A percentile compares a stretch with the other conserved stretches of the same genome.
phyloP scores from a whole-genome alignment of 192 early-diverging fungal genomes.

The Podila horticola region DNA sequence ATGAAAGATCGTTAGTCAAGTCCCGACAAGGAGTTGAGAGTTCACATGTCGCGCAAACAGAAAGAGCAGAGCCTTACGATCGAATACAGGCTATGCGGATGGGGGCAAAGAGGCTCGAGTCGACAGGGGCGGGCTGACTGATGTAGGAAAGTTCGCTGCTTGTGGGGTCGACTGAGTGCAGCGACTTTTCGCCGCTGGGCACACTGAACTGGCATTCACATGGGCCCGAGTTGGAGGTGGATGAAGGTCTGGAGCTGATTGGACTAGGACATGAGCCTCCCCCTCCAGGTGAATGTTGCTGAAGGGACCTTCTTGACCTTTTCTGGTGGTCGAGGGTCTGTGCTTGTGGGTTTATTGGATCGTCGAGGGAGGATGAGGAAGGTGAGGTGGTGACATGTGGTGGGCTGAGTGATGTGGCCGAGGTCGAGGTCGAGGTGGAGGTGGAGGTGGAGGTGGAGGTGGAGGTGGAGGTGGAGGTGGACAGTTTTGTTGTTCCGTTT shows the following conservation, averaged over 20 bases:
- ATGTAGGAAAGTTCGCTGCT: constrained; percentile 43
- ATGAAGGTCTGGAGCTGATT: constrained; percentile 14
- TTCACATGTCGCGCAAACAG: constrained; percentile 6
- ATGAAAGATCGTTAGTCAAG: no score
- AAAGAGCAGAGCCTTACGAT: constrained; percentile 24
- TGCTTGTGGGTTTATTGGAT: background rate
- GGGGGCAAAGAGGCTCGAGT: constrained; percentile 44
- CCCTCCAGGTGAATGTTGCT: constrained; percentile 18
- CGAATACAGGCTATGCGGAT: constrained; percentile 50
- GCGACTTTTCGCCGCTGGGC: constrained; percentile 39
- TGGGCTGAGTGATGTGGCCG: background rate
- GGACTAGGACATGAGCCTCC: constrained; percentile 2
- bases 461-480: background rate
- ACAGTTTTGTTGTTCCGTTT: background rate
- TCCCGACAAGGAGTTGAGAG: no score
- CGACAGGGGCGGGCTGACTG: constrained; percentile 42
- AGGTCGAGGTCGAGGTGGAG: background rate
- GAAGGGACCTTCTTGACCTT: constrained; percentile 27
- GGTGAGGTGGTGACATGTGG: constrained; percentile 2
- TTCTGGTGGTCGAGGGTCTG: constrained; percentile 29
- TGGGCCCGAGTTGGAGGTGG: constrained; percentile 4
- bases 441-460: background rate
- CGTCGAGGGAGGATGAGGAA: background rate
- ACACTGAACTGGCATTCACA: constrained; percentile 52
- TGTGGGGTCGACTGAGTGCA: constrained; percentile 45